These are phyloP conservation scores for Cyclocybe cylindracea DNA, from an alignment of 768 basidiomycete species.

Conservation along the genomic window DNA sequence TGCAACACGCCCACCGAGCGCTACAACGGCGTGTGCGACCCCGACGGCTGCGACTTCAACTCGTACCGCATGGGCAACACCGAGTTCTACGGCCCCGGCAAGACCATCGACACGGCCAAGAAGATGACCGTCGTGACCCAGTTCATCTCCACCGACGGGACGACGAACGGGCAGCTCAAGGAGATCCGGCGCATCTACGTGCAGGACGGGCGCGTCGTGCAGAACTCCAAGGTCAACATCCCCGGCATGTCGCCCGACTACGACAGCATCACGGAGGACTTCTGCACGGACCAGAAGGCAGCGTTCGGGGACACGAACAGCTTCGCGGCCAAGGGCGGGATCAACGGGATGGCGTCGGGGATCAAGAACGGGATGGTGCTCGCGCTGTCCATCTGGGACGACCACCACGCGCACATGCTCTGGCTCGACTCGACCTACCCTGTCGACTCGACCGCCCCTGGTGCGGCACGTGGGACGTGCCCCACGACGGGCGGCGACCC, in stretches of 20 bases:
- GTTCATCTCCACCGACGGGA: slow-evolving; percentile 50
- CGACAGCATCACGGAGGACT: slow-evolving; percentile 49
- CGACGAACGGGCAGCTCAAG: slow-evolving; percentile 45
- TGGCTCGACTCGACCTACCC: slow-evolving; percentile 60
- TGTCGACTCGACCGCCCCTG: slow-evolving; percentile 31
- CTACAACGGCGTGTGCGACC: slow-evolving; percentile 50
- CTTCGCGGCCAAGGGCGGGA: slow-evolving; percentile 23
- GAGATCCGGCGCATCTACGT: slow-evolving; percentile 61
- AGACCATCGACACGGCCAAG: slow-evolving; percentile 27
- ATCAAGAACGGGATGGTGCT: slow-evolving; percentile 47
- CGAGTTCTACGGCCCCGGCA: slow-evolving; percentile 47
- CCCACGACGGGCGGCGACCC: slow-evolving; percentile 46
- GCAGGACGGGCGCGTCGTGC: slow-evolving; percentile 52
- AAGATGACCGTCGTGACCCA: slow-evolving; percentile 61
- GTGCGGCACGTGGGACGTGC: slow-evolving; percentile 51
- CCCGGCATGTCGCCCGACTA: slow-evolving; percentile 35
- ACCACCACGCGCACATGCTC: slow-evolving; percentile 55
- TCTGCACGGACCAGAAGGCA: slow-evolving; percentile 46
- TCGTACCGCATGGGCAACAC: slow-evolving; percentile 55
- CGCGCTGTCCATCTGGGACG: slow-evolving; percentile 55
- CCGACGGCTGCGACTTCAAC: slow-evolving; percentile 65
- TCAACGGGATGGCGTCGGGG: slow-evolving; percentile 27
- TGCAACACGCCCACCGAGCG: slow-evolving; percentile 36
- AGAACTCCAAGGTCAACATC: slow-evolving; percentile 49
- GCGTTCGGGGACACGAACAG: slow-evolving; percentile 44